phyloP scores from a whole-genome alignment of 176 grass and related monocot species.

The Tillandsia fasciculata region DNA sequence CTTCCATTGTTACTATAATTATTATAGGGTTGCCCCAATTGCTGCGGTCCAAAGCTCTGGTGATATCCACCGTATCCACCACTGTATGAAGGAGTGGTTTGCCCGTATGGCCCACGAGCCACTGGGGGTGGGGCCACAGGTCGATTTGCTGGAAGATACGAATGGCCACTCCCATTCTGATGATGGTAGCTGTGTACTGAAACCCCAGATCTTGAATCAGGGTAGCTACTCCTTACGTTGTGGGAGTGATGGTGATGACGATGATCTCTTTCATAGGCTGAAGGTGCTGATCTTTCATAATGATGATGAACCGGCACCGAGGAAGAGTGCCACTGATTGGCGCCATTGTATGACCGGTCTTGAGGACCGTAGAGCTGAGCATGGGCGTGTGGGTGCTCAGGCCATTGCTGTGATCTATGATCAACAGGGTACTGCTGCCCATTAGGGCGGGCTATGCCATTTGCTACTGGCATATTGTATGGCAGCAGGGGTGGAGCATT shows the following conservation, averaged over 20 bases:
- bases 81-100: slow-evolving; percentile 8
- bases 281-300: slow-evolving; percentile 25
- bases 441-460: slow-evolving; percentile 36
- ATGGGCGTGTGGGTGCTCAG: slow-evolving; percentile 31
- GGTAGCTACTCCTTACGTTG: slow-evolving; percentile 29
- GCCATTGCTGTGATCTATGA: slow-evolving; percentile 25
- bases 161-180: slow-evolving; percentile 21
- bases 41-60: slow-evolving; percentile 34
- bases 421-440: slow-evolving; percentile 21
- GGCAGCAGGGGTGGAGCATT: slow-evolving; percentile 30
- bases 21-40: slow-evolving; percentile 43
- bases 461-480: slow-evolving; percentile 28
- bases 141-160: slow-evolving; percentile 23
- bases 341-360: slow-evolving; percentile 21
- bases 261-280: slow-evolving; percentile 32
- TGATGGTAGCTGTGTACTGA: slow-evolving; percentile 33
- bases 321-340: slow-evolving; percentile 26
- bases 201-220: slow-evolving; percentile 24
- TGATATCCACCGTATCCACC: slow-evolving; percentile 34
- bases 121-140: slow-evolving; percentile 29
- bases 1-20: slow-evolving; percentile 26
- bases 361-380: slow-evolving; percentile 31
- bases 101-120: slow-evolving; percentile 35
- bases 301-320: slow-evolving; percentile 32
- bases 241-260: slow-evolving; percentile 16